Base-by-base conservation (phyloP, 2,329 filamentous ascomycete species). In the Verticillium isaacii region DNA sequence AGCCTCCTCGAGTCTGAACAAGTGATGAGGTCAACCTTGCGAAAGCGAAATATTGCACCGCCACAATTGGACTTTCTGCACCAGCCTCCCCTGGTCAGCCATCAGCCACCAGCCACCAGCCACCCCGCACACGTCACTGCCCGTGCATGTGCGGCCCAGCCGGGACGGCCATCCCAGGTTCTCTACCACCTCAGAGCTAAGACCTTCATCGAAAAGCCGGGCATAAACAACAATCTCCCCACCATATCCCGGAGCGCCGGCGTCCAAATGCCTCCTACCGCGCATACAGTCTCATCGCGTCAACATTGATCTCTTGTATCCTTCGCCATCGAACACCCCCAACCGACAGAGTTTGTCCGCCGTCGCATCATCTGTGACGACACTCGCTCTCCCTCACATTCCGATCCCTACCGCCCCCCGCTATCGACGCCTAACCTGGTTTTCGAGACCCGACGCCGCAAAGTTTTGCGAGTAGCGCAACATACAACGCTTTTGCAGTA, bases 51-150 rank as follows among this genome's bases (percentile, higher is more conserved):
- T 11, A 59, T 56, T 58, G 63, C 64, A 66, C 63, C 56, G 64
- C 64, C 64, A 66, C 64, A 55, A 55, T 19, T 25, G 58, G 45
- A 54, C 23, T 29, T 32, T 56, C 58, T 60, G 32, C 29, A 11
- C 64, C 63, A 65, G 64, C 64, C 64, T 64, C 63, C 32, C 36
- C 39, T 32, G 12, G 36, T 36, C 34, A 36, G 34, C 34, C 34
- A 19, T 56, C 58, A 37, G 57, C 61, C 32, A 56, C 45, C 9
- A 50, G 34, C 63, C 58, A 60, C 60, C 64, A 65, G 64, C 64
- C 64, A 66, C 64, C 63, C 60, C 52, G 61, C 63, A 59, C 61
- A 66, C 64, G 63, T 66, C 64, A 66, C 64, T 65, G 63, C 56
- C 41, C 41, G 19, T 23, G 41, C n/a, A 50, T 12, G 7, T n/a